These are phyloP conservation scores for Irpex lacteus DNA, from an alignment of 1,284 basidiomycete species.

Conservation along the genomic window DNA sequence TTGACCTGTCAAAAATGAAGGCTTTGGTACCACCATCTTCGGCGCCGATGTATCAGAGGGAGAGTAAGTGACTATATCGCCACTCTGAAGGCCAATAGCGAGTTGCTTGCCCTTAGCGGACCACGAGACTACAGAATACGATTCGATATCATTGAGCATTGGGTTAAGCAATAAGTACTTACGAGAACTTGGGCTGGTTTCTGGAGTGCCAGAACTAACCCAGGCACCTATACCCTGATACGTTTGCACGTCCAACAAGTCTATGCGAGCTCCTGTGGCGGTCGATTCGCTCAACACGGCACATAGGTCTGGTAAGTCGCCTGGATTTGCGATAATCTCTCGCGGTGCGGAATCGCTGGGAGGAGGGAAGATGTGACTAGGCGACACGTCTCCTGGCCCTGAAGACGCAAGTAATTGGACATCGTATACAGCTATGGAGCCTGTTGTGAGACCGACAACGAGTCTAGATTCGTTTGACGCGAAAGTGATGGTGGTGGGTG, in stretches of 20 bases:
- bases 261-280: conserved; percentile 26
- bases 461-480: conserved; percentile 57
- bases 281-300: conserved; percentile 52
- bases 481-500: conserved; percentile 51
- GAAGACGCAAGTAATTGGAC: conserved; percentile 45
- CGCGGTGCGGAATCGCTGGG: conserved; percentile 40
- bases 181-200: conserved; percentile 57
- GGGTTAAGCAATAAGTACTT: conserved; percentile 25
- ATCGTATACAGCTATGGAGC: conserved; percentile 58
- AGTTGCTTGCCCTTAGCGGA: conserved; percentile 87
- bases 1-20: conserved; percentile 48
- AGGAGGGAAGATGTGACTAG: conserved; percentile 46
- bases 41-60: conserved; percentile 52
- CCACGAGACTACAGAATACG: conserved; percentile 59
- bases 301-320: conserved; percentile 54
- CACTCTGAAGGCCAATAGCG: conserved; percentile 69
- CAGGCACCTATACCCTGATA: conserved; percentile 62
- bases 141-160: conserved; percentile 12
- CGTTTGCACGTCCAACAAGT: conserved; percentile 50
- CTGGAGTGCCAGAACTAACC: conserved; percentile 44
- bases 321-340: conserved; percentile 66
- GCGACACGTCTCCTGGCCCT: conserved; percentile 39
- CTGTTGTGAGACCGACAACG: conserved; percentile 55
- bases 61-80: conserved; percentile 71
- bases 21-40: conserved; percentile 57